phyloP scores from a whole-genome alignment of 352 stramenopile genomes.

The Pythium brachiatum region DNA sequence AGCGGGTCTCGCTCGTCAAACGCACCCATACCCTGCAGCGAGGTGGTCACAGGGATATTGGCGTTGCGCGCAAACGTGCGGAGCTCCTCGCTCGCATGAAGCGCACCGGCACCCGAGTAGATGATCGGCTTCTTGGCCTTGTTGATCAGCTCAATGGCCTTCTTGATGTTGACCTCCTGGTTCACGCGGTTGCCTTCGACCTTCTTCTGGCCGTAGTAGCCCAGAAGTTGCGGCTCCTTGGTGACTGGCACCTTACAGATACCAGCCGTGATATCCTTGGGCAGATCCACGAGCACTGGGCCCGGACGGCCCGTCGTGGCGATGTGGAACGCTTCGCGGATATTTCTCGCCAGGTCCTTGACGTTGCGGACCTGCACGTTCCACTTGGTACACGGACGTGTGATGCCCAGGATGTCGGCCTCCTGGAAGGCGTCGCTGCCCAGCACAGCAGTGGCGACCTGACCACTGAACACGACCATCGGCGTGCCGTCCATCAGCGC shows the following conservation, averaged over 20 bases:
- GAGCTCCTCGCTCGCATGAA: constrained; percentile 88
- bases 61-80: constrained; percentile 88
- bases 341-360: constrained; percentile 92
- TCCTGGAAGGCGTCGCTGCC: constrained; percentile 93
- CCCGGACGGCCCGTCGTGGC: constrained; percentile 91
- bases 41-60: constrained; percentile 95
- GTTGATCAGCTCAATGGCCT: constrained; percentile 88
- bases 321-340: constrained; percentile 96
- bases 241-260: constrained; percentile 69
- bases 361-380: constrained; percentile 96
- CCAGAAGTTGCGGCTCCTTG: constrained; percentile 74
- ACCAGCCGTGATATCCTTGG: constrained; percentile 92
- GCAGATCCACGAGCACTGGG: constrained; percentile 94
- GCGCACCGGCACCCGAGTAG: constrained; percentile 91
- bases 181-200: constrained; percentile 77
- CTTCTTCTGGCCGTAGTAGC: constrained; percentile 86
- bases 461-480: constrained; percentile 93
- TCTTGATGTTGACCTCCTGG: constrained; percentile 71
- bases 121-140: constrained; percentile 95
- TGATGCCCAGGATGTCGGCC: constrained; percentile 84
- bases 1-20: constrained; percentile 94
- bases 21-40: constrained; percentile 90
- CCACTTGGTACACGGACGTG: constrained; percentile 93
- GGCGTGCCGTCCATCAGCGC: constrained; percentile 94
- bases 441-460: constrained; percentile 92